Base-by-base conservation (phyloP, 2,329 filamentous ascomycete genomes). In the Sclerotinia nivalis region DNA sequence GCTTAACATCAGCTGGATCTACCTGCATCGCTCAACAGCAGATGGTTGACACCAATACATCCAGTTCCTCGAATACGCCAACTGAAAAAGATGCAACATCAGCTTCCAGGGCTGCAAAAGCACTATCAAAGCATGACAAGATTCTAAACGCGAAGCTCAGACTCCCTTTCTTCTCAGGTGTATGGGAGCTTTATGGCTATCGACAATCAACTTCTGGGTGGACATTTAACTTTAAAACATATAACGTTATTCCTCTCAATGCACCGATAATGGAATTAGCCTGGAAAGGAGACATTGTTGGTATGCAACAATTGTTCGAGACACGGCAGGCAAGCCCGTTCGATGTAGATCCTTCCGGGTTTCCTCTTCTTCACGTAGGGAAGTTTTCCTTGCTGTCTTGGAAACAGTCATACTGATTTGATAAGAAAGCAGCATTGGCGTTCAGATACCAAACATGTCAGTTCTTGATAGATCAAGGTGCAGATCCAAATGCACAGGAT, bases 351-450 rank as follows among this genome's bases (percentile, higher is more conserved):
- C 0, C 1, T 15, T 0, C 0, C 6, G 40, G 58, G 7, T 0
- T 0, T 0, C 45, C n/a, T 20, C 1, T 28, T 31, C 58, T 60
- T 13, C 58, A 60, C 6, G 40, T 45, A 60, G 15, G 40, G 10
- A 28, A 1, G 2, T 13, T 2, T 31, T 7, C 18, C 25, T 5
- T 22, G 0, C 12, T 7, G 0, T 22, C 1, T 18, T 60, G 9
- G 8, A 45, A 45, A 18, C 1, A 1, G 6, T 4, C 2, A 12
- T 10, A 37, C n/a, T 45, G 4, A 28, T 20, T 3, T 20, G 1
- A 2, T 0, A 43, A 60, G 56, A 0, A 0, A 2, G 56, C n/a
- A 15, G 37, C n/a, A 5, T 0, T 0, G 4, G 0, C 0, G 0
- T 0, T 0, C 3, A 1, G 18, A 1, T 7, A 28, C 2, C 5